Conservation (phyloP, 371 early-diverging fungal species). For the Mortierella sp. region DNA sequence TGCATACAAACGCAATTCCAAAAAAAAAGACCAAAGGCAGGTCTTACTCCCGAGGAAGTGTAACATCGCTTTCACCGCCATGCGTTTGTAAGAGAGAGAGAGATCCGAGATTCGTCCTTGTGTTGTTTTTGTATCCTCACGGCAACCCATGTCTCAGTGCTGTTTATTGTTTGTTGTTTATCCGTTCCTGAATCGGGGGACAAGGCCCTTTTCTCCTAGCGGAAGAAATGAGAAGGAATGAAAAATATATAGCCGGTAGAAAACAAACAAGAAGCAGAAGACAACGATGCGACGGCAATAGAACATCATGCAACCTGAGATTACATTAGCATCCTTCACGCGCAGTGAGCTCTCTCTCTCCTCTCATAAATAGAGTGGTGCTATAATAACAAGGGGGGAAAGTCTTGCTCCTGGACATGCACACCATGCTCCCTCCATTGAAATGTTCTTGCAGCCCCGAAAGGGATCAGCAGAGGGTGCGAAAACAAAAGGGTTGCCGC, state of each 20-base stretch:
- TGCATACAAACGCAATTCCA: not conserved
- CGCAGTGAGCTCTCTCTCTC: not conserved
- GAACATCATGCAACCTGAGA: not conserved
- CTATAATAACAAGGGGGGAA: no score
- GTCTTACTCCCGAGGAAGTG: not conserved
- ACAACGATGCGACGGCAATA: not conserved
- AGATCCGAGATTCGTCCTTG: not conserved
- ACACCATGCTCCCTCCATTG: not conserved
- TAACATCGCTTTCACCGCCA: no score
- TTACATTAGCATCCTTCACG: constrained; percentile 11
- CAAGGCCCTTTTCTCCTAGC: not conserved
- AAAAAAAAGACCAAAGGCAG: not conserved
- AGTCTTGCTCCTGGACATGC: not conserved
- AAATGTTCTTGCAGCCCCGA: not conserved
- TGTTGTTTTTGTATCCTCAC: not conserved
- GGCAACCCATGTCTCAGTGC: not conserved
- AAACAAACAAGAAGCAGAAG: not conserved
- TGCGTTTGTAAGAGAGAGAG: not conserved
- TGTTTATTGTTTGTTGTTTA: not conserved
- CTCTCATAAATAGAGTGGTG: constrained; percentile 8
- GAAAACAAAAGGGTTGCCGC: no score
- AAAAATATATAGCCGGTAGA: not conserved
- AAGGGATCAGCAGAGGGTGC: not conserved
- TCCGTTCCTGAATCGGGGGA: not conserved
- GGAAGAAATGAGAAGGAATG: not conserved